A percentile compares a stretch with the other conserved stretches of the same genome.
Evolutionary conservation across 2,329 filamentous ascomycete species (phyloP).

Genomic region (Fusarium verrucosum): DNA sequence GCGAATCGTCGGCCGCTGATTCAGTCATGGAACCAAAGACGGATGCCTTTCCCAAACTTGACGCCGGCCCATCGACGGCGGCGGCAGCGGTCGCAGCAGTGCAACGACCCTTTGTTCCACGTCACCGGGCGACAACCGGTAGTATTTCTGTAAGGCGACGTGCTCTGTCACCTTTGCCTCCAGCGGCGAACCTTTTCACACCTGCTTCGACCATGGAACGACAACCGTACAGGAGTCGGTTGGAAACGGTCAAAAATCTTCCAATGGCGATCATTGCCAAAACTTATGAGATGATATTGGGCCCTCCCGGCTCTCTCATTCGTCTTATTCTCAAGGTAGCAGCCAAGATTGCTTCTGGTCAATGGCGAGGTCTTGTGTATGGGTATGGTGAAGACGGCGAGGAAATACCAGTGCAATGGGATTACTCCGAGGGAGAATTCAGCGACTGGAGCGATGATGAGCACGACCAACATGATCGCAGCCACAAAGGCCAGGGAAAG

Average conservation of each 20-base stretch:
- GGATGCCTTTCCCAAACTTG: neutral
- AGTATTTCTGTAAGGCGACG: conserved; percentile 50
- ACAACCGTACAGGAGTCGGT: conserved; percentile 33
- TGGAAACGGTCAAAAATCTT: conserved; percentile 40
- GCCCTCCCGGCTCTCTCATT: conserved; percentile 82
- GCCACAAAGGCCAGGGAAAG: conserved; percentile 17
- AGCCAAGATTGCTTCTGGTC: conserved; percentile 73
- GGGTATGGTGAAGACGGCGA: conserved; percentile 64
- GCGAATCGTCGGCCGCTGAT: conserved; percentile 40
- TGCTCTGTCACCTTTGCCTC: conserved; percentile 73
- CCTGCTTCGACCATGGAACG: conserved; percentile 54
- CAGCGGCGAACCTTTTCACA: conserved; percentile 70
- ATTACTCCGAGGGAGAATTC: conserved; percentile 66
- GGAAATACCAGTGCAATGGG: conserved; percentile 67
- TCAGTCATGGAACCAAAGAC: neutral
- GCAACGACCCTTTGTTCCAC: conserved; percentile 28
- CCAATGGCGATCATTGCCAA: conserved; percentile 74
- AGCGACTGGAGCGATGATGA: conserved; percentile 68
- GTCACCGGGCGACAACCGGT: conserved; percentile 41
- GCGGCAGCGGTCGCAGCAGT: neutral
- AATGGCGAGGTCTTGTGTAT: conserved; percentile 69
- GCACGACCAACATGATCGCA: conserved; percentile 24
- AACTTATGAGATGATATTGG: conserved; percentile 78
- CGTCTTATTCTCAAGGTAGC: conserved; percentile 84
- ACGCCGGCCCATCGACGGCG: neutral